Percentiles rank a stretch among this genome's conserved stretches.
Evolutionary conservation across 2,329 filamentous ascomycete species (phyloP).

Genomic region (Colletotrichum gigasporum): DNA sequence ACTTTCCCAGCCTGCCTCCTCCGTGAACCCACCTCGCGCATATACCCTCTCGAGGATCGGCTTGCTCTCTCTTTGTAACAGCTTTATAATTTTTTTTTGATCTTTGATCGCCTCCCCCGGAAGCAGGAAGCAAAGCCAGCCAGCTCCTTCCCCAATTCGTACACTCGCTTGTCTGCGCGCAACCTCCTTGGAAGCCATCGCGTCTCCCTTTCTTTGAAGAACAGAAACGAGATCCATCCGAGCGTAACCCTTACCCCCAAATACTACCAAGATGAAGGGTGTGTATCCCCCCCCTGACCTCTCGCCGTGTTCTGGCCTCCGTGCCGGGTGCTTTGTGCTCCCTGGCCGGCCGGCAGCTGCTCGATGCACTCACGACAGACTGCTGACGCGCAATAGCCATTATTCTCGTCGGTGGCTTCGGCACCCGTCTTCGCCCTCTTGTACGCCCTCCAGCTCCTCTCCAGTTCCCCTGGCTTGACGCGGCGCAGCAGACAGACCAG

Average conservation of each 20-base stretch:
- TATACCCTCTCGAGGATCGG: slow-evolving; percentile 7
- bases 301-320: not conserved
- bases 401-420: slow-evolving; percentile 99
- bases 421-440: slow-evolving; percentile 95
- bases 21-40: not conserved
- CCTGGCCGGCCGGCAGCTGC: not conserved
- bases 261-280: slow-evolving; percentile 32
- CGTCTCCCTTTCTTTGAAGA: not conserved
- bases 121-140: too few species aligned
- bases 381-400: slow-evolving; percentile 69
- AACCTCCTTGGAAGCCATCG: slow-evolving; percentile 10
- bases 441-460: slow-evolving; percentile 73
- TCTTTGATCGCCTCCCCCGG: too few species aligned
- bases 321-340: not conserved
- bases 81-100: slow-evolving; percentile 13
- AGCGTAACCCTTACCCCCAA: not conserved
- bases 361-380: not conserved
- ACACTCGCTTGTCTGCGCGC: slow-evolving; percentile 27
- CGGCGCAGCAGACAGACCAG: not conserved
- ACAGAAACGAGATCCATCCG: not conserved
- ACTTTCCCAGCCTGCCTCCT: slow-evolving; percentile 3
- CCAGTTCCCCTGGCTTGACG: not conserved
- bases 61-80: slow-evolving; percentile 8
- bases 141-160: slow-evolving; percentile 9
- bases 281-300: not conserved